Base-by-base conservation (phyloP, 2,329 filamentous ascomycete species). In the Alternaria triticimaculans region DNA sequence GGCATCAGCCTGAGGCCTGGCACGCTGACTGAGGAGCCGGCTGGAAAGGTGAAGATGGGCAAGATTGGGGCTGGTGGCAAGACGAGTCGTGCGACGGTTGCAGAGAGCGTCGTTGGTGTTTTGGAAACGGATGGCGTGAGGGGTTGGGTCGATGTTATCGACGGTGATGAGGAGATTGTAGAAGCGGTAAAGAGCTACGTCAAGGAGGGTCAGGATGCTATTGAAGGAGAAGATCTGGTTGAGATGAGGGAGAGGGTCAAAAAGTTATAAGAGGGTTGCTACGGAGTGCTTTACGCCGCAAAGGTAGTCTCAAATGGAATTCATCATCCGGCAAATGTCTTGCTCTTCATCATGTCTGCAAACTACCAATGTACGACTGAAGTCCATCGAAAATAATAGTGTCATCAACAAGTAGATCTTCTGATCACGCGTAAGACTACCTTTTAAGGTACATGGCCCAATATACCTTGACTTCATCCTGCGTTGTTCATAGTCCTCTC, bases 121-220 rank as follows among this genome's bases (percentile, higher is more conserved):
- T 69, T 88, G 74, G 84, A 83, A 18, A 81, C 82, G 12, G 80
- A 81, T 21, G 83, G 84, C 67, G 81, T 80, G 23, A 81, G 80
- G 43, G 86, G 86, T 0, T 88, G 85, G 85, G 80, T 83, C 72
- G 86, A 88, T 80, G 73, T 87, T 65, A 64, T 87, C 49, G 81
- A 84, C 69, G 86, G 86, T 4, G 78, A 85, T 20, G 82, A 85
- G 62, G 72, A 69, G 0, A 78, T 86, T 50, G 79, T 79, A 7
- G 75, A 77, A 53, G 85, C 84, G 14, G 81, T 87, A 21, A 81
- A 84, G 64, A 79, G 78, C 66, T 76, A 84, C 63, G 80, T 80
- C 2, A 80, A 70, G 68, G 82, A 83, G 49, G 78, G 78, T 18
- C 70, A 84, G 62, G 84, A 87, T 78, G 79, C 80, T 44, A 76